Evolutionary conservation across 2,329 filamentous ascomycete genomes (phyloP).

Genomic region (Ascochyta koolunga): DNA sequence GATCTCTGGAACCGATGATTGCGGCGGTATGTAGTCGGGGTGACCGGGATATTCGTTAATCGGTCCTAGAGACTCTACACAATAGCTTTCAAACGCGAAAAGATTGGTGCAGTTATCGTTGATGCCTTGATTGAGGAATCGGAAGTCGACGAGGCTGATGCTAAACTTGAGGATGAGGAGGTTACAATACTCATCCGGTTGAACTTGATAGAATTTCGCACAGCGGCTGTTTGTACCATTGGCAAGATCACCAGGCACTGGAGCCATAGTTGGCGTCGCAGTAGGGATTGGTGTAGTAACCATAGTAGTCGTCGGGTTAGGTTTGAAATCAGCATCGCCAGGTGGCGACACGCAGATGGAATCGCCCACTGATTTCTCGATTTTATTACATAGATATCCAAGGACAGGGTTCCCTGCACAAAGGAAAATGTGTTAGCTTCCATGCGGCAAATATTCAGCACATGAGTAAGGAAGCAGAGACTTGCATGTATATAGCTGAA

Average conservation of each 20-base stretch:
- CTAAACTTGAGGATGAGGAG: background rate
- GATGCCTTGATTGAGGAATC: conserved; percentile 10
- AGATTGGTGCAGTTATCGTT: conserved; percentile 14
- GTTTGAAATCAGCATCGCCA: no score
- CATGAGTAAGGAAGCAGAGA: no score
- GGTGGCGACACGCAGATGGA: no score
- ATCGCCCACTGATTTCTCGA: no score
- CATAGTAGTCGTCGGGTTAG: no score
- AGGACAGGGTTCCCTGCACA: no score
- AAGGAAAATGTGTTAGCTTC: no score
- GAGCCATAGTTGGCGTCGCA: no score
- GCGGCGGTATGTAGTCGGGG: conserved; percentile 8
- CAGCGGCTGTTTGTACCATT: background rate
- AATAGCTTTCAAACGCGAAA: background rate
- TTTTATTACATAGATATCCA: no score
- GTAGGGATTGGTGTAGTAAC: no score
- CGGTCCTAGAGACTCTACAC: conserved; percentile 6
- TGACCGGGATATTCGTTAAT: conserved; percentile 2
- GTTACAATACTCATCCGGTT: conserved; percentile 6
- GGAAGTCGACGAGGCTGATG: conserved; percentile 6
- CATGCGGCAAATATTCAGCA: no score
- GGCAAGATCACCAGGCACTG: background rate
- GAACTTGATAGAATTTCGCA: background rate
- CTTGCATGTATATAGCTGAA: no score
- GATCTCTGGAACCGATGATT: background rate